A percentile compares a stretch with the other conserved stretches of the same genome.
These are phyloP conservation scores for Collybia sordida DNA, from an alignment of 768 basidiomycete species.

Conservation along the genomic window DNA sequence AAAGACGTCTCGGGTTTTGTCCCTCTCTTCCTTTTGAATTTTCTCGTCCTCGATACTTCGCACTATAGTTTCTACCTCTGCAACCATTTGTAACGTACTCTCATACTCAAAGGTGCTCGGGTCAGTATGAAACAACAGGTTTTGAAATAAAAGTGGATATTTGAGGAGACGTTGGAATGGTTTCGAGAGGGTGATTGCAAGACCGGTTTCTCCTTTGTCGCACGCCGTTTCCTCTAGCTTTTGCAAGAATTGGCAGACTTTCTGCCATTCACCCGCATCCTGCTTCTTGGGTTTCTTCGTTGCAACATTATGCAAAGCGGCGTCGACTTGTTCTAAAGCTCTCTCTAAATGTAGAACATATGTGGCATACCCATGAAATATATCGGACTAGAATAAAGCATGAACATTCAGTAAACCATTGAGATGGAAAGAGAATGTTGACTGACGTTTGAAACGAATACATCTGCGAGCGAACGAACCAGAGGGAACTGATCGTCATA, in stretches of 20 bases:
- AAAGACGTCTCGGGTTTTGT: conserved; percentile 92
- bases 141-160: conserved; percentile 97
- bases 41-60: conserved; percentile 98
- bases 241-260: conserved; percentile 71
- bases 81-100: conserved; percentile 93
- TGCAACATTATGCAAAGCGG: conserved; percentile 62
- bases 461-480: conserved; percentile 89
- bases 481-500: conserved; percentile 97
- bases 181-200: conserved; percentile 94
- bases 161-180: conserved; percentile 97
- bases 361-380: conserved; percentile 90
- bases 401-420: conserved; percentile 4
- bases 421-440: conserved; percentile 10
- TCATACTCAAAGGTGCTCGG: conserved; percentile 98
- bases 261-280: conserved; percentile 75
- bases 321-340: conserved; percentile 85
- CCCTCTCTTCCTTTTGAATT: conserved; percentile 92
- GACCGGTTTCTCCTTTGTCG: conserved; percentile 89
- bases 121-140: conserved; percentile 94
- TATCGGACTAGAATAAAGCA: conserved; percentile 66
- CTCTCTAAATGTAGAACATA: conserved; percentile 95
- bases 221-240: conserved; percentile 77
- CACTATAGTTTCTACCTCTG: conserved; percentile 95
- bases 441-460: conserved; percentile 92
- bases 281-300: conserved; percentile 83